Evolutionary conservation across 805 yeast species (phyloP).

Genomic region (Saccharomyces paradoxus): DNA sequence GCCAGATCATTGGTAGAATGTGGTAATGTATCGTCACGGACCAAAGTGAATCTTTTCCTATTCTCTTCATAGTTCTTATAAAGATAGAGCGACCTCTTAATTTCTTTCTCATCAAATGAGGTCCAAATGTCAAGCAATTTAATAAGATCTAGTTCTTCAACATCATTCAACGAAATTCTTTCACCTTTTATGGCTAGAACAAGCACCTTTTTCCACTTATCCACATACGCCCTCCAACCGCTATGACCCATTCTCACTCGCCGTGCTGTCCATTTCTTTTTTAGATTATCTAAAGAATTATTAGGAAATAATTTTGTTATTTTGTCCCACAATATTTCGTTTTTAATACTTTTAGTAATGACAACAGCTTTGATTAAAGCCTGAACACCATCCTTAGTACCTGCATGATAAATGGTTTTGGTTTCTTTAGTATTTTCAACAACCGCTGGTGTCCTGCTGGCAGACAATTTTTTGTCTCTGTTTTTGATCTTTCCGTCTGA

Average conservation of each 20-base stretch:
- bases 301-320: conserved; percentile 43
- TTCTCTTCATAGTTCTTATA: conserved; percentile 40
- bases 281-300: conserved; percentile 38
- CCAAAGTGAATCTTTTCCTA: conserved; percentile 37
- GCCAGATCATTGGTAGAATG: conserved; percentile 37
- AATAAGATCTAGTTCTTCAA: conserved; percentile 42
- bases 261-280: conserved; percentile 56
- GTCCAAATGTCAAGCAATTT: conserved; percentile 60
- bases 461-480: neutral
- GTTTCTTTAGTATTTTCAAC: neutral
- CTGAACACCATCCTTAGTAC: conserved; percentile 41
- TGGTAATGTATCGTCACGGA: conserved; percentile 23
- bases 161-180: conserved; percentile 39
- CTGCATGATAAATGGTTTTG: conserved; percentile 16
- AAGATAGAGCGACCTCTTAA: conserved; percentile 9
- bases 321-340: conserved; percentile 58
- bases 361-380: conserved; percentile 56
- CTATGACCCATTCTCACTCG: conserved; percentile 51
- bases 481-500: neutral
- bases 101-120: conserved; percentile 35
- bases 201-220: conserved; percentile 61
- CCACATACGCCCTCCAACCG: conserved; percentile 45
- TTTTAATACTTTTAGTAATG: conserved; percentile 53
- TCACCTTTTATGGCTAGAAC: conserved; percentile 51
- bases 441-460: neutral